Evolutionary conservation across 139 green algal species (phyloP).

Genomic region (Coelastrella sp.): DNA sequence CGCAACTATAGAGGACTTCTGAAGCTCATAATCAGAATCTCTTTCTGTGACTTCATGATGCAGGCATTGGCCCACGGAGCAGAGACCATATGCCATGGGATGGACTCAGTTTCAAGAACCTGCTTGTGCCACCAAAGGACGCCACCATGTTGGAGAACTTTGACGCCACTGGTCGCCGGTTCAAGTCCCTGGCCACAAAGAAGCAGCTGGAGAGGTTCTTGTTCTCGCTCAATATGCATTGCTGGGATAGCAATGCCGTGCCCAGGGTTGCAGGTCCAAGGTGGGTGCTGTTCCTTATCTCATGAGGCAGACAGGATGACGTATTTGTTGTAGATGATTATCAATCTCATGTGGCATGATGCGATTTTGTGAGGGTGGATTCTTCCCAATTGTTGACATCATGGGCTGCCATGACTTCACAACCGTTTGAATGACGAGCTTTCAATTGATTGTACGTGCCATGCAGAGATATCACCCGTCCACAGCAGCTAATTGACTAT

Average conservation of each 20-base stretch:
- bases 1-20: too few species aligned
- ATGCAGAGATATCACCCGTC: slow-evolving; percentile 12
- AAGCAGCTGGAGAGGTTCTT: slow-evolving; percentile 12
- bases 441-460: too few species aligned
- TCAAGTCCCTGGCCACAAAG: neutral
- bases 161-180: neutral
- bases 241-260: slow-evolving; percentile 8
- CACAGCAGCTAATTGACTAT: slow-evolving; percentile 38
- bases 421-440: too few species aligned
- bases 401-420: too few species aligned
- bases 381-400: too few species aligned
- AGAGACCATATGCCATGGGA: neutral
- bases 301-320: too few species aligned
- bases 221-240: slow-evolving; percentile 9
- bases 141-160: neutral
- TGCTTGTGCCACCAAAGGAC: neutral
- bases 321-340: too few species aligned
- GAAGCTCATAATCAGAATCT: neutral
- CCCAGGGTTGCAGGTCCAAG: neutral
- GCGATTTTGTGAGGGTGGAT: too few species aligned
- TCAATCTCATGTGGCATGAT: too few species aligned
- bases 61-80: neutral
- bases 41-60: too few species aligned
- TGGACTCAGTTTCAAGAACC: slow-evolving; percentile 30
- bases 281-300: too few species aligned